Evolutionary conservation across 2,329 filamentous ascomycete species (phyloP), one percentile per base, ranked within the genome.

Genomic region (Ceratocystis ficicola): DNA sequence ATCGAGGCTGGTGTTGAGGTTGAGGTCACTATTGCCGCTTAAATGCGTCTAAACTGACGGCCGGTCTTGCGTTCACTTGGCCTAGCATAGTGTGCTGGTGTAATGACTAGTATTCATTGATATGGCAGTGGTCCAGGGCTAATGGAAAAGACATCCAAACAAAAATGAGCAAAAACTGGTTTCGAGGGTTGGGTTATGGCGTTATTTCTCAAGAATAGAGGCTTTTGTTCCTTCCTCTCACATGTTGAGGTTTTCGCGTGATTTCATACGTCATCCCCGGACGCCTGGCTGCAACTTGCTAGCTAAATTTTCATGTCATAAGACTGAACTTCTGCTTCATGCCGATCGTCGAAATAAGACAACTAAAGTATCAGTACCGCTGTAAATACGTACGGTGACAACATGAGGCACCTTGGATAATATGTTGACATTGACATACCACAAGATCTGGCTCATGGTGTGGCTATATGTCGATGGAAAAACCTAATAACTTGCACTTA

Each of bases 1-100:
- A 94, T 94, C 78, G 89, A 94, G 83, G 89, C 89, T 71, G 89
- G 89, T 82, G 89, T 94, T 76, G 89, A 94, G 84, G 89, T 94
- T 73, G 89, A 94, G 84, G 89, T 94, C 74, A 94, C 89, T 77
- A 94, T 94, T 76, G 89, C 89, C 76, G 88, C 89, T 77, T 90
- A 88, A 81, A 71, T 69, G 71, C 60, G 59, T 61, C 44, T 15
- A 44, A 30, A 6, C 1, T 17, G 46, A 62, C 61, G 41, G 12
- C 22, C 65, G 60, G 22, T 25, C 8, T 52, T 15, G 22, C n/a
- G 17, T 2, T 30, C 5, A n/a, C 44, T 25, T 30, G 12, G 10
- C 5, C 17, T 20, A 8, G 4, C 25, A 10, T 28, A 48, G 12
- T 50, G 15, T 22, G 10, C 60, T 44, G 36, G 25, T 50, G 61